phyloP scores from a whole-genome alignment of 2,329 filamentous ascomycete species.

The Penicillium sp. region DNA sequence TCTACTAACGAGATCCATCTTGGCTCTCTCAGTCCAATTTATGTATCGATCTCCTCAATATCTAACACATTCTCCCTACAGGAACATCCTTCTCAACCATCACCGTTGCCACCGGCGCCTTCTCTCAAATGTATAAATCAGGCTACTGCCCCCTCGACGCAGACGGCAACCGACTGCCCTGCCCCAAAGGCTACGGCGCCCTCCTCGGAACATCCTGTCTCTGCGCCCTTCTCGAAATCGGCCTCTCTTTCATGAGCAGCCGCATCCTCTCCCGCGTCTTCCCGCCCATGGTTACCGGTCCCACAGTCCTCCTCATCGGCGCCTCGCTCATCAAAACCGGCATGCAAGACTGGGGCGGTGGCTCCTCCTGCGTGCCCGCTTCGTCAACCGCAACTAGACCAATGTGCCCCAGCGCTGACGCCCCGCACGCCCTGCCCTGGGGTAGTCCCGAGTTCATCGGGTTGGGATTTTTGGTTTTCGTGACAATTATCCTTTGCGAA shows the following conservation, averaged over 20 bases:
- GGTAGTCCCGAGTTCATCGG: slow-evolving; percentile 67
- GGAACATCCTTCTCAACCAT: slow-evolving; percentile 69
- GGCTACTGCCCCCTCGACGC: slow-evolving; percentile 64
- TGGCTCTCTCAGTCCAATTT: background rate
- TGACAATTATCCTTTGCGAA: slow-evolving; percentile 69
- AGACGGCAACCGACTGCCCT: slow-evolving; percentile 62
- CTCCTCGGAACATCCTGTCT: slow-evolving; percentile 60
- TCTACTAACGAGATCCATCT: too few species aligned
- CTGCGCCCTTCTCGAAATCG: slow-evolving; percentile 61
- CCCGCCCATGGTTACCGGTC: slow-evolving; percentile 69
- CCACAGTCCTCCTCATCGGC: slow-evolving; percentile 69
- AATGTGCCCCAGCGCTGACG: slow-evolving; percentile 62
- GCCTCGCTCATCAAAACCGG: slow-evolving; percentile 65
- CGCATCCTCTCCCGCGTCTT: slow-evolving; percentile 64
- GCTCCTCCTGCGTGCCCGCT: slow-evolving; percentile 50
- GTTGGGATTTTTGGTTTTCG: slow-evolving; percentile 68
- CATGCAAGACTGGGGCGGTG: slow-evolving; percentile 71
- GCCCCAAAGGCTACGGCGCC: slow-evolving; percentile 68
- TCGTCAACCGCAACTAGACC: slow-evolving; percentile 52
- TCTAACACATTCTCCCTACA: background rate
- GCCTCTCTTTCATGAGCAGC: slow-evolving; percentile 66
- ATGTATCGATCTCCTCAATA: too few species aligned
- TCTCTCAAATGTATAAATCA: slow-evolving; percentile 65
- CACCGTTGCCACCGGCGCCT: slow-evolving; percentile 65
- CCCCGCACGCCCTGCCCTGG: slow-evolving; percentile 65